These are phyloP conservation scores for Dichotomocladium elegans DNA, from an alignment of 371 early-diverging fungal genomes.

Conservation along the genomic window DNA sequence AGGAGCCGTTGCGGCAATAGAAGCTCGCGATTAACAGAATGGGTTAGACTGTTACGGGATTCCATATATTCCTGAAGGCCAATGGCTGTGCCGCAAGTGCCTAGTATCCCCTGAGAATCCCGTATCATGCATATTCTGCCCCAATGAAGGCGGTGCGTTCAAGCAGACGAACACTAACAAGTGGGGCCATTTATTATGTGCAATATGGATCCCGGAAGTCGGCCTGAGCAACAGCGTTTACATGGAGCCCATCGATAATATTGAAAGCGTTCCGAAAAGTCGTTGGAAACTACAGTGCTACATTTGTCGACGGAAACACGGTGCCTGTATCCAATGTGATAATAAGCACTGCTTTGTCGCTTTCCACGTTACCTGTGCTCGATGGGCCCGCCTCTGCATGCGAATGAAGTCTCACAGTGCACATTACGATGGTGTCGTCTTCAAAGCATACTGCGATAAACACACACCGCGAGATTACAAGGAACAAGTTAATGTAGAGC, in stretches of 20 bases:
- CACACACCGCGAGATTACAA: constrained; percentile 77
- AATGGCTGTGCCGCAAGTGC: constrained; percentile 98
- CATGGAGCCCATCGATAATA: constrained; percentile 96
- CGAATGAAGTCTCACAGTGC: constrained; percentile 60
- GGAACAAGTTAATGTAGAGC: constrained; percentile 52
- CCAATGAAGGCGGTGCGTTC: constrained; percentile 93
- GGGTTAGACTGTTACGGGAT: constrained; percentile 96
- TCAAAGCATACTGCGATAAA: constrained; percentile 76
- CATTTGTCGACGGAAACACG: constrained; percentile 79
- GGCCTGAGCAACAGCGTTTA: constrained; percentile 84
- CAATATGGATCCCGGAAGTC: constrained; percentile 96
- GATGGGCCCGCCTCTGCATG: constrained; percentile 85
- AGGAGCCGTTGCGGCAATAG: too few relatives aligned
- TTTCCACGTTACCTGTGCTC: constrained; percentile 95
- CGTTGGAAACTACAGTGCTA: constrained; percentile 89
- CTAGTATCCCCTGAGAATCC: constrained; percentile 89
- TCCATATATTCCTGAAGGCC: constrained; percentile 98
- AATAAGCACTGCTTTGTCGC: constrained; percentile 85
- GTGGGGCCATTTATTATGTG: constrained; percentile 97
- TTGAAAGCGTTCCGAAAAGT: constrained; percentile 83
- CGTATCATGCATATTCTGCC: constrained; percentile 93
- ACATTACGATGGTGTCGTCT: constrained; percentile 51
- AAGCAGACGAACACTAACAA: constrained; percentile 90
- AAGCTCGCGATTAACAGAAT: not conserved
- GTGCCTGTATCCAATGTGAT: constrained; percentile 96